These are phyloP conservation scores for Fusarium secorum DNA, from an alignment of 2,329 filamentous ascomycete species.

Conservation along the genomic window DNA sequence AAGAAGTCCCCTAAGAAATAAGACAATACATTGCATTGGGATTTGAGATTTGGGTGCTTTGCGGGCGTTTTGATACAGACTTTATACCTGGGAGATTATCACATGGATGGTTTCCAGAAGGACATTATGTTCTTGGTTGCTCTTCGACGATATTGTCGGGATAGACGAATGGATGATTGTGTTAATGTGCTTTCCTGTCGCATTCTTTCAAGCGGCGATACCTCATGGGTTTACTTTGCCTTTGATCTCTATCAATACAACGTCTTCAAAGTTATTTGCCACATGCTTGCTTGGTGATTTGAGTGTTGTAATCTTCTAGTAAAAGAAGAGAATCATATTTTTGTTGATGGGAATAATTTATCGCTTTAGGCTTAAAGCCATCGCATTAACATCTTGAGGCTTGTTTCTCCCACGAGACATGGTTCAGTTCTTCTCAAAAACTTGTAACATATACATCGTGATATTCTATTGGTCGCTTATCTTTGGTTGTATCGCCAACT, in stretches of 20 bases:
- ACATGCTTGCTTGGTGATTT: neutral
- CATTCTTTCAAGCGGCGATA: neutral
- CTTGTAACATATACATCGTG: neutral
- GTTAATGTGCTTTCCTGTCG: neutral
- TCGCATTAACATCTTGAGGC: neutral
- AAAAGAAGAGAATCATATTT: neutral
- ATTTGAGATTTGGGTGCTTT: neutral
- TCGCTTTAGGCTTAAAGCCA: neutral
- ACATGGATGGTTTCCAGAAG: neutral
- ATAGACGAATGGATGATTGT: neutral
- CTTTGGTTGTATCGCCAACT: neutral
- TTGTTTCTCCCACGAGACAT: neutral
- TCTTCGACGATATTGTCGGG: neutral
- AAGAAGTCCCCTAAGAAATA: conserved; percentile 24
- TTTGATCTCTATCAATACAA: neutral
- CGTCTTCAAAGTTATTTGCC: neutral
- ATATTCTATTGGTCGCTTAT: neutral
- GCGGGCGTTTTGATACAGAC: conserved; percentile 20
- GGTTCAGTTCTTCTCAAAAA: neutral
- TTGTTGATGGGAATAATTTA: no score
- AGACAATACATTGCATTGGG: neutral
- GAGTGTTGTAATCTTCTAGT: neutral
- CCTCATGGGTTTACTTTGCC: neutral
- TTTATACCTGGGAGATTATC: conserved; percentile 8
- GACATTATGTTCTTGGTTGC: neutral